phyloP scores from a whole-genome alignment of 345 rosid genomes.

The Bruguiera gymnorhiza region DNA sequence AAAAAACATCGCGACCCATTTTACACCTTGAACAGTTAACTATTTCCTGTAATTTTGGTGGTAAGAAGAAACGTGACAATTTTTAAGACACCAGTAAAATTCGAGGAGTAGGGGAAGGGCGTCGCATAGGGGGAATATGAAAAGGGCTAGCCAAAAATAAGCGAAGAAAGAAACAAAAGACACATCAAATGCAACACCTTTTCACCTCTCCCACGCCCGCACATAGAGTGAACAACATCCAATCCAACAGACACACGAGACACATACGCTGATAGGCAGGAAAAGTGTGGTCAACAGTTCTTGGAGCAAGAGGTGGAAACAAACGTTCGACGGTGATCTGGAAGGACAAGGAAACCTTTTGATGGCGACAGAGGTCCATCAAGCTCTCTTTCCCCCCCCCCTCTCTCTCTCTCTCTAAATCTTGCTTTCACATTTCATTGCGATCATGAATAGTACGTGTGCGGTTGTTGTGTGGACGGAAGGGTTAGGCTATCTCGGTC shows the following conservation, averaged over 20 bases:
- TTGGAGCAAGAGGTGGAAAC: no score
- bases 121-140: not conserved
- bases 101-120: no score
- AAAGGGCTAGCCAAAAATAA: conserved; percentile 22
- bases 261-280: not conserved
- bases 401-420: not conserved
- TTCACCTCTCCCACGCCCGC: conserved; percentile 11
- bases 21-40: no score
- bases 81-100: no score
- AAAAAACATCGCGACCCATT: no score
- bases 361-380: not conserved
- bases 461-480: conserved; percentile 45
- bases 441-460: conserved; percentile 37
- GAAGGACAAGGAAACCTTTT: not conserved
- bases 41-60: no score
- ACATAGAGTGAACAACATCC: not conserved
- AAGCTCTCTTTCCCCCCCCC: no score
- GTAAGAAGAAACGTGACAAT: no score
- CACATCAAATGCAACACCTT: conserved; percentile 44
- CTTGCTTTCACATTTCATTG: conserved; percentile 1
- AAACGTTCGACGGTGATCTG: no score
- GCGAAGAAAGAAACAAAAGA: conserved; percentile 25
- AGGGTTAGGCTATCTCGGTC: conserved; percentile 37
- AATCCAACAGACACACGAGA: not conserved
- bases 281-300: no score